A percentile compares a stretch with the other conserved stretches of the same genome.
phyloP scores from a whole-genome alignment of 2,329 filamentous ascomycete species.

The Clarireedia sp. region DNA sequence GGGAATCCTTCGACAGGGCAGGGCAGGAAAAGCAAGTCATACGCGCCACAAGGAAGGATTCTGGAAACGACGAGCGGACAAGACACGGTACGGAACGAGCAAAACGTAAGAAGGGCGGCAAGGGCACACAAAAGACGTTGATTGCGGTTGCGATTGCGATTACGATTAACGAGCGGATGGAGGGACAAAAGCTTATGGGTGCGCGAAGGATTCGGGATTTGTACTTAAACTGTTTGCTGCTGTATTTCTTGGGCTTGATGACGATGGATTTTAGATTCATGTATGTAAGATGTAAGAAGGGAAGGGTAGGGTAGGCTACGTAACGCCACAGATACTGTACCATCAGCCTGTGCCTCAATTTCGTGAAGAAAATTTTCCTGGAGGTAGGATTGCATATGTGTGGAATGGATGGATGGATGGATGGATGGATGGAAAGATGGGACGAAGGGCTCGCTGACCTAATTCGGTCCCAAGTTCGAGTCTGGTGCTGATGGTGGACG shows the following conservation, averaged over 20 bases:
- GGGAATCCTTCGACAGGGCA: too few relatives aligned
- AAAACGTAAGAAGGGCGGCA: too few relatives aligned
- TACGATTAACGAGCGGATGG: too few relatives aligned
- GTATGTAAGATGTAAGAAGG: conserved; percentile 1
- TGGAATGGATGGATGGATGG: too few relatives aligned
- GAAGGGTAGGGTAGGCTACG: not conserved
- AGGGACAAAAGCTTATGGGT: too few relatives aligned
- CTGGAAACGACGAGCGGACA: too few relatives aligned
- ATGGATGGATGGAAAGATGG: not conserved
- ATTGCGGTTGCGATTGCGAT: too few relatives aligned
- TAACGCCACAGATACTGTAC: not conserved
- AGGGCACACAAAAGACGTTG: not conserved
- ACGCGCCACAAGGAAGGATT: too few relatives aligned
- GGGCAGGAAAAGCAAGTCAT: too few relatives aligned
- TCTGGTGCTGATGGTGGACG: not conserved
- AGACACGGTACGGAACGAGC: too few relatives aligned
- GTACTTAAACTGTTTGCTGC: conserved; percentile 17
- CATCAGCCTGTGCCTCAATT: conserved; percentile 9
- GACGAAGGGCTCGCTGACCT: not conserved
- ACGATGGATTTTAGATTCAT: not conserved
- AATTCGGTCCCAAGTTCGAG: not conserved
- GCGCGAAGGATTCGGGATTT: not conserved
- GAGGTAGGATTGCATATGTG: not conserved
- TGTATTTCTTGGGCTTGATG: conserved; percentile 11
- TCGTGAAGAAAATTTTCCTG: not conserved